Conservation (phyloP, 495 filamentous ascomycete species). For the Trichocladium antarcticum region DNA sequence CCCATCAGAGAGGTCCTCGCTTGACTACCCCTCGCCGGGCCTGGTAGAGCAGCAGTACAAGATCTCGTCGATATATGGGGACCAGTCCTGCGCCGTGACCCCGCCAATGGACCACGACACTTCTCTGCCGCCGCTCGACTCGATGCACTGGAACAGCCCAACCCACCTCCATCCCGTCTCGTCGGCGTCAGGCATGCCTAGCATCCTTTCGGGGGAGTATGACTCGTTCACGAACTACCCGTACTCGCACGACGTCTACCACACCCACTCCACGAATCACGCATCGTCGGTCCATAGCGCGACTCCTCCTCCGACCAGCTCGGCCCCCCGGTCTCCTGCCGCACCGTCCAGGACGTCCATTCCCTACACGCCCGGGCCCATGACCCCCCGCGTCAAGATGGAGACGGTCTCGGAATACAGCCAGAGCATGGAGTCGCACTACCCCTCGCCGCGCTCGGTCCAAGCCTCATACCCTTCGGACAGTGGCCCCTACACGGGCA, state of each 20-base stretch:
- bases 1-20: constrained; percentile 35
- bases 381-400: constrained; percentile 43
- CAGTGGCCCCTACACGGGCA: constrained; percentile 26
- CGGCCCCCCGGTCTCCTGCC: constrained; percentile 36
- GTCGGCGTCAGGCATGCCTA: constrained; percentile 33
- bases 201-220: constrained; percentile 43
- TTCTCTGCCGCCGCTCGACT: constrained; percentile 34
- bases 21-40: constrained; percentile 37
- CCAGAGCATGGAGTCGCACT: constrained; percentile 35
- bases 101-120: constrained; percentile 32
- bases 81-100: constrained; percentile 30
- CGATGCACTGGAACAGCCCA: constrained; percentile 34
- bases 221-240: constrained; percentile 40
- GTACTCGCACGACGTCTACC: constrained; percentile 41
- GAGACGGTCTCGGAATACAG: constrained; percentile 34
- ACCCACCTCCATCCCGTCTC: constrained; percentile 30
- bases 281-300: constrained; percentile 33
- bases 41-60: constrained; percentile 39
- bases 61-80: constrained; percentile 35
- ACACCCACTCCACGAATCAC: constrained; percentile 34
- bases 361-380: constrained; percentile 26
- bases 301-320: constrained; percentile 32
- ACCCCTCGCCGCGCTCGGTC: constrained; percentile 38
- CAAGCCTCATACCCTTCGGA: constrained; percentile 33
- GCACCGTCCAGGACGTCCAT: constrained; percentile 25